These are phyloP conservation scores for Cornus suecica DNA, from an alignment of 148 eudicot species.

Conservation along the genomic window DNA sequence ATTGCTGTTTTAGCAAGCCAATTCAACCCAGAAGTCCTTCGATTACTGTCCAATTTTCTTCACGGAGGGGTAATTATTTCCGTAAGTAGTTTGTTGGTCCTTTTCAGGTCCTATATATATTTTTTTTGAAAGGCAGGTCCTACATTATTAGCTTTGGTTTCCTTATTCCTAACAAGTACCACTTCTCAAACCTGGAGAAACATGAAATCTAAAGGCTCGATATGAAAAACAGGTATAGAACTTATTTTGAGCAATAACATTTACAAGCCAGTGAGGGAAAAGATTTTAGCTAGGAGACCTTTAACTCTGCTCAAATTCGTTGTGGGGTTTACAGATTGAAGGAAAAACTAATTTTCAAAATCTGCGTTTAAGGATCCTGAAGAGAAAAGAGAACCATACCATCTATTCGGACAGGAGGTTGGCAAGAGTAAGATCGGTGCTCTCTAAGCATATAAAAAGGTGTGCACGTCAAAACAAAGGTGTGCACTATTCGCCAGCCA, in stretches of 20 bases:
- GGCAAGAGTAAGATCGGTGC: neutral
- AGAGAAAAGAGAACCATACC: slow-evolving; percentile 10
- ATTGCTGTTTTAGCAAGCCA: no score
- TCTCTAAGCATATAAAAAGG: slow-evolving; percentile 1
- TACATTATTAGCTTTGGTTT: neutral
- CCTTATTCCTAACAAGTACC: neutral
- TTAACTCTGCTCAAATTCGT: neutral
- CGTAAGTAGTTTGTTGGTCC: no score
- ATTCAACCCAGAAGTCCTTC: no score
- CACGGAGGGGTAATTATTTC: no score
- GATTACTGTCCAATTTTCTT: no score
- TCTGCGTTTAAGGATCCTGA: neutral
- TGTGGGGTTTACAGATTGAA: neutral
- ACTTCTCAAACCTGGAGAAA: neutral
- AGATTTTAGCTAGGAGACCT: neutral
- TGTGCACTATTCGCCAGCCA: neutral
- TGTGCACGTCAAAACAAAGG: no score
- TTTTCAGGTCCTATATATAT: no score
- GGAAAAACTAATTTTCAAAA: slow-evolving; percentile 5
- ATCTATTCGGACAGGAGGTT: slow-evolving; percentile 3
- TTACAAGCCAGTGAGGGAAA: neutral
- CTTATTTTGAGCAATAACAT: neutral
- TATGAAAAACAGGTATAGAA: neutral
- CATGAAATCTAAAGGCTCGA: neutral
- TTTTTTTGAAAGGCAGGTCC: no score